phyloP scores from a whole-genome alignment of 2,329 filamentous ascomycete genomes.

The Cadophora gregata region DNA sequence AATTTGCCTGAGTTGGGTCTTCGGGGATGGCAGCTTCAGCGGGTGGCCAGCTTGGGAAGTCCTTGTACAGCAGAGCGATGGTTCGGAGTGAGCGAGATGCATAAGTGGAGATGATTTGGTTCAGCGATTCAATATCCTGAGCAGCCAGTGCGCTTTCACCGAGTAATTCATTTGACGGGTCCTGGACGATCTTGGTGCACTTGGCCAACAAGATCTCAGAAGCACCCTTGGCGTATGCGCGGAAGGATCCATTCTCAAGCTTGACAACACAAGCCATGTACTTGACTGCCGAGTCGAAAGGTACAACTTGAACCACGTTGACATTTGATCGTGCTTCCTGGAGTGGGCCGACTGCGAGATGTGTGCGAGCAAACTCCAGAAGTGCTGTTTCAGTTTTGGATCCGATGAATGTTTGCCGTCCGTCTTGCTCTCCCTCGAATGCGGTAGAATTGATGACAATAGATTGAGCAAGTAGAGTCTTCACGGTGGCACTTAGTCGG shows the following conservation, averaged over 20 bases:
- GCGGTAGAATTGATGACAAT: constrained; percentile 73
- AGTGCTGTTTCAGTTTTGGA: constrained; percentile 81
- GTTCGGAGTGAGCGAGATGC: constrained; percentile 73
- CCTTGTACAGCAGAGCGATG: constrained; percentile 75
- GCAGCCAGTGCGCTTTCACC: constrained; percentile 37
- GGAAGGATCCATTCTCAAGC: constrained; percentile 49
- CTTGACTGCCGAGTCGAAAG: constrained; percentile 55
- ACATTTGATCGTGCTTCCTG: constrained; percentile 67
- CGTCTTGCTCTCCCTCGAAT: constrained; percentile 69
- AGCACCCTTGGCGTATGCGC: constrained; percentile 59
- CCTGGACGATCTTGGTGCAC: constrained; percentile 58
- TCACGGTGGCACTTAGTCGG: constrained; percentile 35
- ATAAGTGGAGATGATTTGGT: constrained; percentile 63
- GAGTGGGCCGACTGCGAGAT: constrained; percentile 68
- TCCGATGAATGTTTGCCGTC: constrained; percentile 67
- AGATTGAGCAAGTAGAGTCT: constrained; percentile 61
- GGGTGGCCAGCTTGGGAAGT: constrained; percentile 74
- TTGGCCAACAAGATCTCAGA: constrained; percentile 56
- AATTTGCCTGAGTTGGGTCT: constrained; percentile 65
- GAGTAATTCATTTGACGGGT: constrained; percentile 62
- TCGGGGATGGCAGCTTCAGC: constrained; percentile 58
- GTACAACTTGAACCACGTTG: constrained; percentile 59
- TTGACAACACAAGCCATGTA: constrained; percentile 72
- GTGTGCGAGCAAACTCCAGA: constrained; percentile 68
- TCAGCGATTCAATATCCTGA: constrained; percentile 41